These are phyloP conservation scores for Musa acuminata DNA, from an alignment of 176 grass and related monocot genomes.

Conservation along the genomic window DNA sequence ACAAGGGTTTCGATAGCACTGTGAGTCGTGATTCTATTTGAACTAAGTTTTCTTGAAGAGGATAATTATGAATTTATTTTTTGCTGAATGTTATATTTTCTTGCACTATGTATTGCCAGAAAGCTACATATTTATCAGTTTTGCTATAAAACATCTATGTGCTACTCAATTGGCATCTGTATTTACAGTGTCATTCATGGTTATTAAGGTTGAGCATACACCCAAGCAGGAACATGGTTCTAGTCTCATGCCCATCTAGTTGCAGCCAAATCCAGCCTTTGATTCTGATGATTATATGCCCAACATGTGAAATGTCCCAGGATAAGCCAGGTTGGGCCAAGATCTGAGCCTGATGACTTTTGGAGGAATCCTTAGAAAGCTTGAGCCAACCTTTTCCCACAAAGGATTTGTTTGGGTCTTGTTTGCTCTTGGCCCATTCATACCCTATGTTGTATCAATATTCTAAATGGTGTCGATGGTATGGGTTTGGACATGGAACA, in stretches of 20 bases:
- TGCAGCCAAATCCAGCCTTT: neutral
- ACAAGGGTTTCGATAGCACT: slow-evolving; percentile 64
- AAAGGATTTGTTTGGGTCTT: neutral
- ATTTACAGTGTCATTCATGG: neutral
- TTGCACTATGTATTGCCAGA: neutral
- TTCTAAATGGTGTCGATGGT: no score
- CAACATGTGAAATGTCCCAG: neutral
- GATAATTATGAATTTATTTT: neutral
- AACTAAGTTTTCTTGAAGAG: neutral
- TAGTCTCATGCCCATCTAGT: neutral
- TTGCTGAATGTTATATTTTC: neutral
- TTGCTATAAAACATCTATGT: no score
- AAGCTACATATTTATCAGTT: neutral
- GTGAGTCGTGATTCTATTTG: slow-evolving; percentile 41
- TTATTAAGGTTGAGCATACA: neutral
- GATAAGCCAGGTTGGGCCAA: neutral
- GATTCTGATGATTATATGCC: neutral
- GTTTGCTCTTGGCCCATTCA: neutral
- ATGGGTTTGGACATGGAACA: no score
- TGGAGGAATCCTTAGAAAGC: neutral
- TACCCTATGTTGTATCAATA: neutral
- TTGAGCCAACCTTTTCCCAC: neutral
- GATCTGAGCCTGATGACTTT: neutral
- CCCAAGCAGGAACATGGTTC: neutral
- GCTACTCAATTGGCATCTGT: neutral